Percentiles rank a stretch among this genome's conserved stretches.
Evolutionary conservation across 208 protist genomes (phyloP).

Genomic region (Leishmania guyanensis): DNA sequence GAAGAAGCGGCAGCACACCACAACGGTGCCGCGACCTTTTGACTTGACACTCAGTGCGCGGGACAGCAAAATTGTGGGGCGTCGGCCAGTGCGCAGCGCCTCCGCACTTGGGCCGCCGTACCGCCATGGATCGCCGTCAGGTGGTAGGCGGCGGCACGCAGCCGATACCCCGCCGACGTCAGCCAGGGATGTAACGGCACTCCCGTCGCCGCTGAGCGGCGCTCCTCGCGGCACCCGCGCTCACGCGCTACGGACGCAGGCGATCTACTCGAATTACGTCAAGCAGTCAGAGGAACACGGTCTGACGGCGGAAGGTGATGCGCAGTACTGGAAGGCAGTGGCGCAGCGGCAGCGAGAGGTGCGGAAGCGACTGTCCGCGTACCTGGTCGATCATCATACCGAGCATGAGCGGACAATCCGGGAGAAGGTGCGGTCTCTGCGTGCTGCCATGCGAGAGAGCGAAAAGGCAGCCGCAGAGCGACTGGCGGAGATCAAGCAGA

Average conservation of each 20-base stretch:
- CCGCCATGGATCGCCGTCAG: slow-evolving; percentile 1
- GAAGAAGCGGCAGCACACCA: slow-evolving; percentile 51
- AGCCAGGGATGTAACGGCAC: neutral
- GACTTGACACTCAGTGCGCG: slow-evolving; percentile 44
- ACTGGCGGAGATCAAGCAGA: slow-evolving; percentile 67
- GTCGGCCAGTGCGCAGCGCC: slow-evolving; percentile 21
- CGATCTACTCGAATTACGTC: slow-evolving; percentile 69
- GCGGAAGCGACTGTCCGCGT: slow-evolving; percentile 59
- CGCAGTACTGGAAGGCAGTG: slow-evolving; percentile 32
- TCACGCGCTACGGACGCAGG: slow-evolving; percentile 77
- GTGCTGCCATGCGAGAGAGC: slow-evolving; percentile 46
- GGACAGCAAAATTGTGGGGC: slow-evolving; percentile 23
- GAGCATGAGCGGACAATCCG: slow-evolving; percentile 62
- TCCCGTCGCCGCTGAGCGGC: neutral
- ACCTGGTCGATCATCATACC: slow-evolving; percentile 45
- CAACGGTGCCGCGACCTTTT: slow-evolving; percentile 53
- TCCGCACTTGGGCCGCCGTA: neutral
- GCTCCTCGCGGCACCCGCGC: slow-evolving; percentile 71
- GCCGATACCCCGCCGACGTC: neutral
- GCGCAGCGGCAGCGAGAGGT: slow-evolving; percentile 54
- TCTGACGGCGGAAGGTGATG: slow-evolving; percentile 27
- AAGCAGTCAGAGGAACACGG: slow-evolving; percentile 30
- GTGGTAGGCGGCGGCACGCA: neutral
- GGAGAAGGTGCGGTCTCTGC: slow-evolving; percentile 64
- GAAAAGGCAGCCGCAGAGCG: slow-evolving; percentile 50